Percentiles rank a stretch among this genome's conserved stretches.
Evolutionary conservation across 805 yeast species (phyloP).

Genomic region (Ogataea methylovora): DNA sequence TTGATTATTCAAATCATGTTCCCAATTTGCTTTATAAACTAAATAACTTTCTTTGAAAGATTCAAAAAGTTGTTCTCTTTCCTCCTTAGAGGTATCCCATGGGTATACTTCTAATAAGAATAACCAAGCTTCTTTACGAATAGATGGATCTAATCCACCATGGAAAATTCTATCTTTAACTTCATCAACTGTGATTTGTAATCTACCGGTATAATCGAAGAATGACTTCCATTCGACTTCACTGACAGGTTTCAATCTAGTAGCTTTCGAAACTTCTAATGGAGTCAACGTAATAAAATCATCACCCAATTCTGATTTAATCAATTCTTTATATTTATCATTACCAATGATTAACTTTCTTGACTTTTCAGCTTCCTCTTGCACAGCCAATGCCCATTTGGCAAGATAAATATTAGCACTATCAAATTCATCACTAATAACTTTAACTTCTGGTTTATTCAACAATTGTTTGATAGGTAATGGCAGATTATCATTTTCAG

Average conservation of each 20-base stretch:
- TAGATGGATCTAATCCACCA: conserved; percentile 62
- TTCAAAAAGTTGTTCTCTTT: conserved; percentile 50
- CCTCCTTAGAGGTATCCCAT: conserved; percentile 75
- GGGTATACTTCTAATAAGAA: conserved; percentile 78
- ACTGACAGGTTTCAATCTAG: conserved; percentile 61
- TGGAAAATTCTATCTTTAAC: conserved; percentile 82
- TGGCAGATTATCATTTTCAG: conserved; percentile 39
- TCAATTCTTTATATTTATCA: conserved; percentile 46
- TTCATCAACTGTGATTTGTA: conserved; percentile 67
- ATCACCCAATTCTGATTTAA: conserved; percentile 56
- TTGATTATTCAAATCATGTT: conserved; percentile 45
- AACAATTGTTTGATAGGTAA: conserved; percentile 50
- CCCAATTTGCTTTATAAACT: conserved; percentile 67
- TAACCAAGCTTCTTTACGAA: conserved; percentile 77
- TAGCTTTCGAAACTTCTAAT: conserved; percentile 50
- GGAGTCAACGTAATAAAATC: conserved; percentile 43
- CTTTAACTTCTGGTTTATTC: conserved; percentile 70
- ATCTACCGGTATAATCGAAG: conserved; percentile 73
- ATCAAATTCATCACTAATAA: conserved; percentile 84
- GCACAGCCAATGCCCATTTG: conserved; percentile 93
- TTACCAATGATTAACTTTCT: conserved; percentile 46
- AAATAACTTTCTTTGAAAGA: conserved; percentile 44
- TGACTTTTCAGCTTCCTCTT: conserved; percentile 76
- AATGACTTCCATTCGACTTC: conserved; percentile 75
- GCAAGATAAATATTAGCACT: conserved; percentile 89